Evolutionary conservation across 2,329 filamentous ascomycete species (phyloP), one percentile per base, ranked within the genome.

Genomic region (Pseudocercospora cruenta): DNA sequence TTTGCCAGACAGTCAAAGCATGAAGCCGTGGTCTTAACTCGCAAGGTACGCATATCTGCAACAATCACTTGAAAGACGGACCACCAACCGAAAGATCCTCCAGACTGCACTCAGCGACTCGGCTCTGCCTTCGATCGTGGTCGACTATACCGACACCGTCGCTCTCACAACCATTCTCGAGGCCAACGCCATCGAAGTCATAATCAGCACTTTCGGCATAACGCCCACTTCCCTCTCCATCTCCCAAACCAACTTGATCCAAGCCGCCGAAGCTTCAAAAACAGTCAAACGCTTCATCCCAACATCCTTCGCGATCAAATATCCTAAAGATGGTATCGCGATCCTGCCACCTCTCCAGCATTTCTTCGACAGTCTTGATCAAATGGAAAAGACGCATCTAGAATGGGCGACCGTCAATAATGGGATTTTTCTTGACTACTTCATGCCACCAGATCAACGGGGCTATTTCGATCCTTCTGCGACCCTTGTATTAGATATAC

Each of bases 341-440:
- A 39, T 33, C 54, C 16, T 57, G 51, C 36, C 58, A 45, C 10
- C 49, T 31, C 57, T 63, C 3, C 49, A 58, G n/a, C 53, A 63
- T 21, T 51, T 58, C 47, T 68, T 68, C 57, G 33, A 60, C 58
- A 53, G 45, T 21, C 39, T 69, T 8, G 66, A 72, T 7, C 61
- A 47, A 14, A 67, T 75, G 22, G 63, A 67, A 22, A 63, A 71
- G 21, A 73, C 71, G 3, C 28, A 69, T 51, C 70, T 78, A 28
- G 71, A 74, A 65, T 77, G 69, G 65, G 76, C 74, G 1, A 59
- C 65, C 4, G 55, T 78, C 54, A 61, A 72, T 19, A 73, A 73
- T 53, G 74, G 74, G 5, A 59, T 71, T 47, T 77, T 77, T 60
- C 58, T 77, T 3, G 76, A 78, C 64, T 77, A 76, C 67, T 77